These are phyloP conservation scores for Cystofilobasidium capitatum DNA, from an alignment of 768 basidiomycete species.

Conservation along the genomic window DNA sequence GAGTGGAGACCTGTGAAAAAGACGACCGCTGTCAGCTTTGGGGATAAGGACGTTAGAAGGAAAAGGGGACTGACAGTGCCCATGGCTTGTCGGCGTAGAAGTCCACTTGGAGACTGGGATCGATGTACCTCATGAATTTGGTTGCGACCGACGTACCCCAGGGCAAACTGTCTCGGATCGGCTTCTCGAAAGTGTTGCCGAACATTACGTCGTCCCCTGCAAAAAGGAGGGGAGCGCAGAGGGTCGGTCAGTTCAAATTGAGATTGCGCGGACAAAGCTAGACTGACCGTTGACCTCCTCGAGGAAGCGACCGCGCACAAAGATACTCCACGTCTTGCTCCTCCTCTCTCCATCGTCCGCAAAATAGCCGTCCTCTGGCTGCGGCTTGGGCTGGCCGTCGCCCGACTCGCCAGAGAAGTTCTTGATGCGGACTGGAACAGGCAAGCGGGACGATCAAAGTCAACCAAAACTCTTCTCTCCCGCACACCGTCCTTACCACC, in stretches of 20 bases:
- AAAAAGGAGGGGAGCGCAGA: background rate
- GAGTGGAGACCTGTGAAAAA: slow-evolving; percentile 7
- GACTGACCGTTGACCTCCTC: slow-evolving; percentile 22
- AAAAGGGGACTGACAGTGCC: slow-evolving; percentile 14
- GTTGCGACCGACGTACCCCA: slow-evolving; percentile 25
- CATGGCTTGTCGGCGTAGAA: slow-evolving; percentile 26
- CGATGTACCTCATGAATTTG: slow-evolving; percentile 19
- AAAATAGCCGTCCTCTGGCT: slow-evolving; percentile 13
- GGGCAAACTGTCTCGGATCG: slow-evolving; percentile 23
- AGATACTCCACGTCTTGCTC: slow-evolving; percentile 21
- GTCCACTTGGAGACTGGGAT: slow-evolving; percentile 14
- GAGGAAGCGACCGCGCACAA: slow-evolving; percentile 13
- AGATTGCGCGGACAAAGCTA: background rate
- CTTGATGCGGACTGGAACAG: slow-evolving; percentile 26
- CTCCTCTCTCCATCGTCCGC: slow-evolving; percentile 3
- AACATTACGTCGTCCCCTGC: slow-evolving; percentile 23
- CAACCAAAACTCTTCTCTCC: too few species aligned
- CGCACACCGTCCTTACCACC: too few species aligned
- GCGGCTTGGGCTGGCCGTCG: background rate
- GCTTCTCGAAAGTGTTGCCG: slow-evolving; percentile 24
- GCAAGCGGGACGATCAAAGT: too few species aligned
- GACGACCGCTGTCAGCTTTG: background rate
- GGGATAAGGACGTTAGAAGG: background rate
- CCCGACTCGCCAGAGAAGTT: slow-evolving; percentile 16
- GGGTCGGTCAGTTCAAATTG: background rate